Evolutionary conservation across 805 yeast genomes (phyloP).

Genomic region (Vanderwaltozyma verrucispora): DNA sequence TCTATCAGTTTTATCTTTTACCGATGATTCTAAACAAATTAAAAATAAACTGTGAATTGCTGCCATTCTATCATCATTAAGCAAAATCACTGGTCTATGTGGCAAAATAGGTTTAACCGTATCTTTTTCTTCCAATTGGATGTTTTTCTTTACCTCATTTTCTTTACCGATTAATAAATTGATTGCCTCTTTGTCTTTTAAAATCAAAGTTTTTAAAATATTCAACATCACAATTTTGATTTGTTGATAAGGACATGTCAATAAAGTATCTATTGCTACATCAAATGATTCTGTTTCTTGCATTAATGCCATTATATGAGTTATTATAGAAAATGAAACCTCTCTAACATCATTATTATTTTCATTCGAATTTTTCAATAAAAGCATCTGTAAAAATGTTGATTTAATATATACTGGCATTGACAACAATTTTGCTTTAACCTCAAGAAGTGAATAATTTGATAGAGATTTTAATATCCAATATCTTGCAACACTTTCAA

Average conservation of each 20-base stretch:
- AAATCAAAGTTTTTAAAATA: slow-evolving; percentile 56
- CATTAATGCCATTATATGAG: slow-evolving; percentile 48
- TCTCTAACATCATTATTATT: slow-evolving; percentile 31
- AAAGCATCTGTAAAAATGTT: slow-evolving; percentile 34
- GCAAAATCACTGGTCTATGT: slow-evolving; percentile 33
- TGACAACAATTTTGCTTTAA: slow-evolving; percentile 7
- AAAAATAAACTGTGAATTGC: slow-evolving; percentile 36
- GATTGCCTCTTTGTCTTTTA: slow-evolving; percentile 21
- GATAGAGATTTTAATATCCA: slow-evolving; percentile 30
- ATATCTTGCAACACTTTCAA: slow-evolving; percentile 24
- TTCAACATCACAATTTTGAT: slow-evolving; percentile 52
- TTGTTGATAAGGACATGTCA: slow-evolving; percentile 54
- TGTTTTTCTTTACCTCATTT: no score
- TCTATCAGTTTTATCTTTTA: slow-evolving; percentile 4
- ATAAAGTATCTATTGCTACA: slow-evolving; percentile 55
- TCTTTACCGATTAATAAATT: no score
- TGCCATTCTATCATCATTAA: slow-evolving; percentile 34
- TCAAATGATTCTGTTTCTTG: slow-evolving; percentile 48
- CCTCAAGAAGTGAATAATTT: slow-evolving; percentile 11
- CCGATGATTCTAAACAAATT: slow-evolving; percentile 27
- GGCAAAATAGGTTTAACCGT: slow-evolving; percentile 13
- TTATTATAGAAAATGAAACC: slow-evolving; percentile 47
- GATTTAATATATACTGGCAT: slow-evolving; percentile 27
- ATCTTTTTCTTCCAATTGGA: no score
- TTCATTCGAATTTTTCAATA: slow-evolving; percentile 31